A percentile compares a stretch with the other conserved stretches of the same genome.
Evolutionary conservation across 257 asterid species (phyloP).

Genomic region (Vinca minor): DNA sequence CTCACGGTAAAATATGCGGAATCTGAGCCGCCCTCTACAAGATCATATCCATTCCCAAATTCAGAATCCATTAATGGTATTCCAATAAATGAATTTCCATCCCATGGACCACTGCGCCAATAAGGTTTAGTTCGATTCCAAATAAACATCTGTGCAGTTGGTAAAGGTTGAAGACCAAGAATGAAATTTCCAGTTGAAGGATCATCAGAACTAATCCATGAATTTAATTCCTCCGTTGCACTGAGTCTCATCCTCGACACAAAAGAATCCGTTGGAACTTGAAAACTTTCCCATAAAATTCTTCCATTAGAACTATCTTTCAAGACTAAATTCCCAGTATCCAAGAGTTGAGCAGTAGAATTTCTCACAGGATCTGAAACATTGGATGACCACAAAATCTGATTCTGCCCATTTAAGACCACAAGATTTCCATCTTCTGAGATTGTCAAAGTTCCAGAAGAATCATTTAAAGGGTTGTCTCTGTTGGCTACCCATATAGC

Average conservation of each 20-base stretch:
- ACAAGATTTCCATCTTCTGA: constrained; percentile 37
- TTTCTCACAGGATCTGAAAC: constrained; percentile 9
- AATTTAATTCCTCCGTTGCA: constrained; percentile 15
- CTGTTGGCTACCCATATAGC: constrained; percentile 55
- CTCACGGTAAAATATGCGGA: constrained; percentile 9
- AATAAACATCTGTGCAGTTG: constrained; percentile 26
- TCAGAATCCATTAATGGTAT: constrained; percentile 5
- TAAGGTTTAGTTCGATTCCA: constrained; percentile 23
- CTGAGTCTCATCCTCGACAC: constrained; percentile 34
- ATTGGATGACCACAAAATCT: constrained; percentile 39
- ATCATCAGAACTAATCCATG: constrained; percentile 38
- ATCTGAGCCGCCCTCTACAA: not conserved
- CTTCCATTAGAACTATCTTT: constrained; percentile 24
- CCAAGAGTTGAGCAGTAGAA: constrained; percentile 33
- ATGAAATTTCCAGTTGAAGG: constrained; percentile 43
- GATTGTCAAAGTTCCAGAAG: constrained; percentile 28
- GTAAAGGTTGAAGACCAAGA: constrained; percentile 9
- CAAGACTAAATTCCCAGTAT: constrained; percentile 44
- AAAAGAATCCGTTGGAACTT: constrained; percentile 27
- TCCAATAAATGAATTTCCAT: constrained; percentile 23
- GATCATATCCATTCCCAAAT: too few species aligned
- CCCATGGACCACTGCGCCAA: constrained; percentile 50
- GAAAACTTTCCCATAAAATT: constrained; percentile 44
- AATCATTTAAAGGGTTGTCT: constrained; percentile 32
- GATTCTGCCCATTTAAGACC: constrained; percentile 22